These are phyloP conservation scores for Nothopassalora personata DNA, from an alignment of 2,329 filamentous ascomycete genomes.

Conservation along the genomic window DNA sequence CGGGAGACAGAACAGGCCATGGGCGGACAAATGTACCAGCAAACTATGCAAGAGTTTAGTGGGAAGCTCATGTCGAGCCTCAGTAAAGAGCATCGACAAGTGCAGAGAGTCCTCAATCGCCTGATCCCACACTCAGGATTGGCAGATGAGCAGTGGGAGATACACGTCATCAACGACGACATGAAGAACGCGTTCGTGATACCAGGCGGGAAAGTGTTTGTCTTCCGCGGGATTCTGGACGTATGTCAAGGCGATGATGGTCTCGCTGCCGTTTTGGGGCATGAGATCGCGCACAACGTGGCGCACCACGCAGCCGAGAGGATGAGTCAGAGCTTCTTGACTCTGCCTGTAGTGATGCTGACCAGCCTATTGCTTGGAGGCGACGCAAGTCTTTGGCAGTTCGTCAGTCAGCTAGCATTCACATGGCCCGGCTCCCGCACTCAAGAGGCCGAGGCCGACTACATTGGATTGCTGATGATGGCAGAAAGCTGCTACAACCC, in stretches of 20 bases:
- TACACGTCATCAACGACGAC: slow-evolving; percentile 67
- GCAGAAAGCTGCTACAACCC: slow-evolving; percentile 73
- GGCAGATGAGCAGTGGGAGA: slow-evolving; percentile 57
- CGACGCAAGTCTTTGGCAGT: slow-evolving; percentile 33
- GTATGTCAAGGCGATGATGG: slow-evolving; percentile 62
- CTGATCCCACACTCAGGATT: slow-evolving; percentile 61
- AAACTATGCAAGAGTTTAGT: slow-evolving; percentile 52
- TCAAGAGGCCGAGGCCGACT: slow-evolving; percentile 72
- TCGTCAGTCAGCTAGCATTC: slow-evolving; percentile 59
- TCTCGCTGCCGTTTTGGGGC: slow-evolving; percentile 68
- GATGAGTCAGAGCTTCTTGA: slow-evolving; percentile 43
- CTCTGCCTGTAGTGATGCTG: slow-evolving; percentile 37
- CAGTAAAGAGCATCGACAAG: slow-evolving; percentile 53
- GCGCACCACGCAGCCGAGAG: slow-evolving; percentile 64
- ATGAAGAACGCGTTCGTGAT: slow-evolving; percentile 69
- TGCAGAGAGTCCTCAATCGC: slow-evolving; percentile 59
- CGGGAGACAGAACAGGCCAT: slow-evolving; percentile 51
- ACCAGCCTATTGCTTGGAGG: slow-evolving; percentile 40
- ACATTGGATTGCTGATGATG: slow-evolving; percentile 79
- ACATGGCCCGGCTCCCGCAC: slow-evolving; percentile 61
- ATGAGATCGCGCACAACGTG: slow-evolving; percentile 74
- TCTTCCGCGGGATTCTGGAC: slow-evolving; percentile 67
- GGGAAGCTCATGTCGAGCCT: slow-evolving; percentile 53
- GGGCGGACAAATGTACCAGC: slow-evolving; percentile 51
- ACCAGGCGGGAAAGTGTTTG: slow-evolving; percentile 72